Evolutionary conservation across 192 early-diverging fungal genomes (phyloP).

Genomic region (Coemansia sp.): DNA sequence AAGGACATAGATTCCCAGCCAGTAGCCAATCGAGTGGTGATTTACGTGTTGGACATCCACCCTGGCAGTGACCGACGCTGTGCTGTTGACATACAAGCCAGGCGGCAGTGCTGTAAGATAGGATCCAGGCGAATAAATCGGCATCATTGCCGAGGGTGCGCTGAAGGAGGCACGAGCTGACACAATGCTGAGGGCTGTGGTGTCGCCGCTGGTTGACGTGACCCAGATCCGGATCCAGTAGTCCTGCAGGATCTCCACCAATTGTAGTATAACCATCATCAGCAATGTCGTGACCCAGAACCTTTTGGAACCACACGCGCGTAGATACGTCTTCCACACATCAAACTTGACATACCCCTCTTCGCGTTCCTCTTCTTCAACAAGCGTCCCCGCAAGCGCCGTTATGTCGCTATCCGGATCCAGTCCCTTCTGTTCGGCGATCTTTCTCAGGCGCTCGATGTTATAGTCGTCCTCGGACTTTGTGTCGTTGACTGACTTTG

Average conservation of each 20-base stretch:
- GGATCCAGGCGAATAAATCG: too few relatives aligned
- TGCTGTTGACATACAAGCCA: too few relatives aligned
- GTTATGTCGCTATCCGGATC: slow-evolving; percentile 28
- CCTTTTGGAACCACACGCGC: slow-evolving; percentile 59
- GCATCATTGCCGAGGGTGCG: not conserved
- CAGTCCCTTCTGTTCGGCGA: slow-evolving; percentile 35
- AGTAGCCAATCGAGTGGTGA: slow-evolving; percentile 57
- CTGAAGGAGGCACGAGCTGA: too few relatives aligned
- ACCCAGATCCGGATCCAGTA: slow-evolving; percentile 68
- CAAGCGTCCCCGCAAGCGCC: slow-evolving; percentile 58
- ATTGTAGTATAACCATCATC: slow-evolving; percentile 53
- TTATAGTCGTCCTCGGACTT: too few relatives aligned
- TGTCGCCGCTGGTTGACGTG: slow-evolving; percentile 10
- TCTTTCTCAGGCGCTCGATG: slow-evolving; percentile 16
- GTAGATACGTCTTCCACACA: slow-evolving; percentile 75
- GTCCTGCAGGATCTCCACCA: slow-evolving; percentile 54
- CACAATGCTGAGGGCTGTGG: too few relatives aligned
- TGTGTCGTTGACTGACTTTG: slow-evolving; percentile 5
- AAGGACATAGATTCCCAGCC: slow-evolving; percentile 63
- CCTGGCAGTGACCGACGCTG: not conserved
- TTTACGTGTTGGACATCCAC: not conserved
- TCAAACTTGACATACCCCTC: slow-evolving; percentile 65
- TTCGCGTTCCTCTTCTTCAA: slow-evolving; percentile 77
- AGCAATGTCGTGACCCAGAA: slow-evolving; percentile 58
- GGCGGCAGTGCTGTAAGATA: too few relatives aligned